Percentiles rank a stretch among this genome's conserved stretches.
These are phyloP conservation scores for Pleurotus pulmonarius DNA, from an alignment of 768 basidiomycete genomes.

Conservation along the genomic window DNA sequence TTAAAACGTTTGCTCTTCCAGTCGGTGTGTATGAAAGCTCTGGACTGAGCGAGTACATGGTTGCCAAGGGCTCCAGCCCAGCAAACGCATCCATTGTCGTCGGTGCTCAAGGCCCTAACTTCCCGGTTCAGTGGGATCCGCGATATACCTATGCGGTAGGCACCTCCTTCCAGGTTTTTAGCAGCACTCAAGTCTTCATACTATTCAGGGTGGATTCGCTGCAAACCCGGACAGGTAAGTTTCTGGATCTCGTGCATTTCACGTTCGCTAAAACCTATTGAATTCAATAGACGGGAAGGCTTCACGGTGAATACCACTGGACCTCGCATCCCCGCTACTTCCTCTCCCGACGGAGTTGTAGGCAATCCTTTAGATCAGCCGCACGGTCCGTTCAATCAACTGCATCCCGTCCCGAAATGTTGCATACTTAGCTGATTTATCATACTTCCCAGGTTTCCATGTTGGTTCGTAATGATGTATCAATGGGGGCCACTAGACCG, in stretches of 20 bases:
- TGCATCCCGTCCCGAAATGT: neutral
- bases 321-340: conserved; percentile 33
- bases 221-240: conserved; percentile 40
- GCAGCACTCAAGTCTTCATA: neutral
- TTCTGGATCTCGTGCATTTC: neutral
- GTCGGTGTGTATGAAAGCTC: conserved; percentile 36
- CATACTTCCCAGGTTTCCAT: conserved; percentile 23
- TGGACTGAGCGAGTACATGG: conserved; percentile 38
- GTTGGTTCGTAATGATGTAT: conserved; percentile 19
- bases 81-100: conserved; percentile 34
- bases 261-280: neutral
- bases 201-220: conserved; percentile 30
- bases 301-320: conserved; percentile 30
- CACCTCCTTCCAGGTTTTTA: neutral
- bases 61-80: conserved; percentile 31
- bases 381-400: conserved; percentile 17
- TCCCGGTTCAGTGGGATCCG: conserved; percentile 43
- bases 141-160: conserved; percentile 35
- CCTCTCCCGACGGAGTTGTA: conserved; percentile 17
- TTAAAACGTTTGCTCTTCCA: conserved; percentile 6
- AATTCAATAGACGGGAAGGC: conserved; percentile 26
- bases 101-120: conserved; percentile 38
- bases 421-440: neutral
- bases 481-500: neutral
- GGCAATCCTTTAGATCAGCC: conserved; percentile 33